phyloP scores from a whole-genome alignment of 176 grass and related monocot species.

The Lolium multiflorum region DNA sequence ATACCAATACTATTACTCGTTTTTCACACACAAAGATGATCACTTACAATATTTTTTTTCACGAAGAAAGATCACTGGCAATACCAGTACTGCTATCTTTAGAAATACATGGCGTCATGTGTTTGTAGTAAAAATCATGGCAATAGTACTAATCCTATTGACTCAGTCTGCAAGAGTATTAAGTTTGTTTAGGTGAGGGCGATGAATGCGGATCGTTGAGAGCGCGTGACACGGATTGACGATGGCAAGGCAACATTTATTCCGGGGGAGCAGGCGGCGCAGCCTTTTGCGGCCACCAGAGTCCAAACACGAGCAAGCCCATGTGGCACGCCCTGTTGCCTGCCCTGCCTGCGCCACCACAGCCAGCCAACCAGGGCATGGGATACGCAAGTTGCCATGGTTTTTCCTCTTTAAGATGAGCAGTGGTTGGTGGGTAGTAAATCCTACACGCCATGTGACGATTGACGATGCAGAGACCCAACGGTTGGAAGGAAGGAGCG shows the following conservation, averaged over 20 bases:
- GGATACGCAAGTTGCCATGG: constrained; percentile 33
- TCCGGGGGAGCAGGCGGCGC: constrained; percentile 49
- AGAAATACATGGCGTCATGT: too few relatives aligned
- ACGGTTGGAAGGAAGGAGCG: too few relatives aligned
- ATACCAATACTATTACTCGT: too few relatives aligned
- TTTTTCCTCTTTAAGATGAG: constrained; percentile 19
- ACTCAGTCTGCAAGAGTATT: not conserved
- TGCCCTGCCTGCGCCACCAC: constrained; percentile 19
- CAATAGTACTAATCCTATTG: too few relatives aligned
- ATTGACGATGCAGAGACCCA: constrained; percentile 28
- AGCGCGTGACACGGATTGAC: constrained; percentile 9
- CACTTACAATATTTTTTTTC: too few relatives aligned
- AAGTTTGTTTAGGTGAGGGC: not conserved
- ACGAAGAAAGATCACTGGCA: too few relatives aligned
- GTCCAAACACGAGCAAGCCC: constrained; percentile 31
- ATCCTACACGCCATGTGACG: constrained; percentile 41
- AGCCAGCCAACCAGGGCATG: constrained; percentile 42
- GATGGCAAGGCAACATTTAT: constrained; percentile 44
- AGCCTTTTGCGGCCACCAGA: constrained; percentile 51
- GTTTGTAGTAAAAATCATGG: too few relatives aligned
- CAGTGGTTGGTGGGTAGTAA: constrained; percentile 33
- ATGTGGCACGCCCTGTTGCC: constrained; percentile 39
- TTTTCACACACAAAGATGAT: too few relatives aligned
- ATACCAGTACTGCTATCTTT: too few relatives aligned
- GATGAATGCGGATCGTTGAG: not conserved